A percentile compares a stretch with the other conserved stretches of the same genome.
Conservation (phyloP, 371 early-diverging fungal species). For the Nematocida ironsii region DNA sequence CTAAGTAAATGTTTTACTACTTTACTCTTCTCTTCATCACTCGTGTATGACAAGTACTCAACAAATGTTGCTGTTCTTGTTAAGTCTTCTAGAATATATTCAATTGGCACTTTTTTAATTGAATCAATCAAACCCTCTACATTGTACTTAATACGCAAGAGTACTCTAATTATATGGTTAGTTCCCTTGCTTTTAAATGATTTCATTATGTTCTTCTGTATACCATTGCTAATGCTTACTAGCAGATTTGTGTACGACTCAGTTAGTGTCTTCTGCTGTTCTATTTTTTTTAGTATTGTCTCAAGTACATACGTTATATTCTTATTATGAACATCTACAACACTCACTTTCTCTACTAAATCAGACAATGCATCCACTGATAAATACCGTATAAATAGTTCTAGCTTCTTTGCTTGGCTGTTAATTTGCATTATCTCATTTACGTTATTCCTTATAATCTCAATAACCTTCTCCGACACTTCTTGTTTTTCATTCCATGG, state of each 20-base stretch:
- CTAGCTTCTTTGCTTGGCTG: conserved; percentile 27
- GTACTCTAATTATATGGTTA: conserved; percentile 44
- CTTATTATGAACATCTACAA: conserved; percentile 32
- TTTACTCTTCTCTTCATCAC: conserved; percentile 27
- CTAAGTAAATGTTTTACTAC: conserved; percentile 28
- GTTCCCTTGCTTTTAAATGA: conserved; percentile 48
- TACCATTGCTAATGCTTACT: neutral
- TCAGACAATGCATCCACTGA: neutral
- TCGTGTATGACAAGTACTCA: conserved; percentile 25
- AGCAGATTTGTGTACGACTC: neutral
- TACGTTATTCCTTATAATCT: neutral
- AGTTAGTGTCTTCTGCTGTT: conserved; percentile 6
- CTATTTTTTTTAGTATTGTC: conserved; percentile 29
- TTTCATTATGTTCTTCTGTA: conserved; percentile 22
- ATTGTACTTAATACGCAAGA: neutral
- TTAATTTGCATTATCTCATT: conserved; percentile 1
- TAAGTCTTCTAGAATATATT: conserved; percentile 23
- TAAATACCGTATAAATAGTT: conserved; percentile 18
- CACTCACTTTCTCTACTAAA: neutral
- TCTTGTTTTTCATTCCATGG: conserved; percentile 16
- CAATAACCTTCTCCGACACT: conserved; percentile 7
- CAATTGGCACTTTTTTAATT: conserved; percentile 3
- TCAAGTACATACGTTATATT: conserved; percentile 44
- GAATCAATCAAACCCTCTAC: neutral
- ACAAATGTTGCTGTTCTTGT: conserved; percentile 35